Evolutionary conservation across 2,329 filamentous ascomycete genomes (phyloP).

Genomic region (Aspergillus fructus): DNA sequence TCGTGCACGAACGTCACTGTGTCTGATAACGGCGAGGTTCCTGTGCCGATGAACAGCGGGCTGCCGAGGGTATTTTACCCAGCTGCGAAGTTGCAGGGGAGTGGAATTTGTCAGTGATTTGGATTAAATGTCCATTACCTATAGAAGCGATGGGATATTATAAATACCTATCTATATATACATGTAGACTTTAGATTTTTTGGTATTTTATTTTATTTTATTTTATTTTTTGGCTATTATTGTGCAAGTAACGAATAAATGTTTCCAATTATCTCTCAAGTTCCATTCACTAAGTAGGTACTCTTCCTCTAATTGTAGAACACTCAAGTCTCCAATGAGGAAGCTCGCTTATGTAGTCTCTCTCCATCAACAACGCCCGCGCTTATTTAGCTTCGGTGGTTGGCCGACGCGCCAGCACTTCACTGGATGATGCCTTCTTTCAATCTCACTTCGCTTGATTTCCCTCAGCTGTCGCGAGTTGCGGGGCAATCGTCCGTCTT

Average conservation of each 20-base stretch:
- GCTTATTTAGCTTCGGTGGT: background rate
- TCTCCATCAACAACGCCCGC: background rate
- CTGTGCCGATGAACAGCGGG: slow-evolving; percentile 45
- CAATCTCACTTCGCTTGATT: background rate
- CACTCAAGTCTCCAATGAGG: background rate
- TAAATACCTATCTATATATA: background rate
- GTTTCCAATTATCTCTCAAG: too few species aligned
- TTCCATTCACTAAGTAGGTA: too few species aligned
- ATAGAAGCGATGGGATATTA: background rate
- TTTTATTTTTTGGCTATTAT: background rate
- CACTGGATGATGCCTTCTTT: background rate
- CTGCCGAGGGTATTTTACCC: slow-evolving; percentile 42
- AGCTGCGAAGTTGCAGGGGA: slow-evolving; percentile 5
- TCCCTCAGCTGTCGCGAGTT: background rate
- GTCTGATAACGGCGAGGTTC: slow-evolving; percentile 44
- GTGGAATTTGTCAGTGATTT: slow-evolving; percentile 11
- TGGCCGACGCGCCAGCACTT: background rate
- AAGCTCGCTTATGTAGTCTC: background rate
- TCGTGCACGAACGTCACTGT: slow-evolving; percentile 46
- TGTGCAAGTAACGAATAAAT: too few species aligned
- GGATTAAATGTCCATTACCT: background rate
- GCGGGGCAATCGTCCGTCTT: too few species aligned
- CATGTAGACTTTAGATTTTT: background rate
- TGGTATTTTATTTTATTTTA: too few species aligned
- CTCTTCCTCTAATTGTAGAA: too few species aligned